Evolutionary conservation across 495 filamentous ascomycete species (phyloP).

Genomic region (Tuber melanosporum): DNA sequence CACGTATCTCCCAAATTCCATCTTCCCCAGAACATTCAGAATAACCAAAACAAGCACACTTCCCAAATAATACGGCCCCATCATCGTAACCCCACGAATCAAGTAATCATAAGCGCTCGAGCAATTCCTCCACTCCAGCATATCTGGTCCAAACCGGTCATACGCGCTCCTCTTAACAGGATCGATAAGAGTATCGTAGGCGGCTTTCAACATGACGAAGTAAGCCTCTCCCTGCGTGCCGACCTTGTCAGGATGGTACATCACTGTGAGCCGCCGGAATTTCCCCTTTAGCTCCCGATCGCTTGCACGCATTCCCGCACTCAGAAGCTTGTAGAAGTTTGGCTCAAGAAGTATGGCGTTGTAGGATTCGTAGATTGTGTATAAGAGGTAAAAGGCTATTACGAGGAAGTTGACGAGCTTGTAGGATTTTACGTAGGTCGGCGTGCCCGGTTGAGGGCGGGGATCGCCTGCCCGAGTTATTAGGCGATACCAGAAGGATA

Average conservation of each 20-base stretch:
- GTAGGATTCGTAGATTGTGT: constrained; percentile 91
- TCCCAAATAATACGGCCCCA: constrained; percentile 59
- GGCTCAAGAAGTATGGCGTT: constrained; percentile 62
- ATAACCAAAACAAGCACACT: constrained; percentile 59
- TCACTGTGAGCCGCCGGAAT: constrained; percentile 76
- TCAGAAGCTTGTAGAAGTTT: constrained; percentile 71
- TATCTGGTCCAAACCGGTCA: constrained; percentile 77
- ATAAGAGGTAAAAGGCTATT: constrained; percentile 74
- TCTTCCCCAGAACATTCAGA: constrained; percentile 68
- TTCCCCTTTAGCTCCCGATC: constrained; percentile 74
- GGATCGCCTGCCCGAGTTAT: constrained; percentile 87
- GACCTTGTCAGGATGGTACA: constrained; percentile 85
- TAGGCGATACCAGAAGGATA: constrained; percentile 77
- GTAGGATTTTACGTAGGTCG: constrained; percentile 63
- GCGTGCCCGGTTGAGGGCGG: constrained; percentile 64
- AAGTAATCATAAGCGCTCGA: constrained; percentile 68
- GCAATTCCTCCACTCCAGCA: constrained; percentile 62
- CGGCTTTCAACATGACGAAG: constrained; percentile 75
- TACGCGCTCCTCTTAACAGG: constrained; percentile 82
- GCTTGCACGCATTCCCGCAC: constrained; percentile 58
- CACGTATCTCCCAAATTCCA: constrained; percentile 71
- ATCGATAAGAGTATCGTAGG: constrained; percentile 75
- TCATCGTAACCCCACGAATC: constrained; percentile 54
- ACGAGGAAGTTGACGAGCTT: constrained; percentile 76
- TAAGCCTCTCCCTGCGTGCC: constrained; percentile 53